These are phyloP conservation scores for Tolypocladium nubicola DNA, from an alignment of 2,329 filamentous ascomycete genomes.

Conservation along the genomic window DNA sequence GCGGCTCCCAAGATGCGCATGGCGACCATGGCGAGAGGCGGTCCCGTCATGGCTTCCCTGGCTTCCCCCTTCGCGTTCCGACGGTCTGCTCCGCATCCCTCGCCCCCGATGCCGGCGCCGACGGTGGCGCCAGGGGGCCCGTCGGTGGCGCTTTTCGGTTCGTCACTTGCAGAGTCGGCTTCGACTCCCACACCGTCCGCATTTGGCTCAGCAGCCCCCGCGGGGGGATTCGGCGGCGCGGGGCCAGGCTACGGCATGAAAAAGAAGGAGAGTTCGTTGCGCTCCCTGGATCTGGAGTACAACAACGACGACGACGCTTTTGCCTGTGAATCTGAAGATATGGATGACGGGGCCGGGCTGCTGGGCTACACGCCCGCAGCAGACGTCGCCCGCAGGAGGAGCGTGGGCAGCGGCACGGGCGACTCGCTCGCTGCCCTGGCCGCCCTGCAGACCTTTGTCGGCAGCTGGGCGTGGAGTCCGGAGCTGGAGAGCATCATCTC, in stretches of 20 bases:
- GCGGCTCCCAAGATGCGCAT: not conserved
- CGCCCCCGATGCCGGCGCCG: not conserved
- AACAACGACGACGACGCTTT: not conserved
- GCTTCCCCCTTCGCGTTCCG: not conserved
- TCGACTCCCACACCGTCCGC: not conserved
- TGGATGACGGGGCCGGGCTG: not conserved
- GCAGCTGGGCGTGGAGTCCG: constrained; percentile 18
- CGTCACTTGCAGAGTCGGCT: not conserved
- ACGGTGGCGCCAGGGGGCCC: not conserved
- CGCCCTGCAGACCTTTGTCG: constrained; percentile 33
- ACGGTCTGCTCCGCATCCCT: not conserved
- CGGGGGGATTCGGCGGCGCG: not conserved
- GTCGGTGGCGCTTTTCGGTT: not conserved
- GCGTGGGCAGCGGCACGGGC: not conserved
- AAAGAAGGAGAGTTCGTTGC: not conserved
- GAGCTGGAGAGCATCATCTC: constrained; percentile 17
- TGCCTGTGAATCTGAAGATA: not conserved
- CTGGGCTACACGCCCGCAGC: not conserved
- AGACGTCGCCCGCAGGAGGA: not conserved
- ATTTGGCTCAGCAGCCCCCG: not conserved
- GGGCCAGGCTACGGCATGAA: too few relatives aligned
- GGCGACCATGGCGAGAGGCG: not conserved
- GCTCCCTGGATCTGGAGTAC: too few relatives aligned
- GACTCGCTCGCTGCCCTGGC: constrained; percentile 26
- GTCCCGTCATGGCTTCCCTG: not conserved